These are phyloP conservation scores for Cunninghamia lanceolata DNA, from an alignment of 75 land plant species.

Conservation along the genomic window DNA sequence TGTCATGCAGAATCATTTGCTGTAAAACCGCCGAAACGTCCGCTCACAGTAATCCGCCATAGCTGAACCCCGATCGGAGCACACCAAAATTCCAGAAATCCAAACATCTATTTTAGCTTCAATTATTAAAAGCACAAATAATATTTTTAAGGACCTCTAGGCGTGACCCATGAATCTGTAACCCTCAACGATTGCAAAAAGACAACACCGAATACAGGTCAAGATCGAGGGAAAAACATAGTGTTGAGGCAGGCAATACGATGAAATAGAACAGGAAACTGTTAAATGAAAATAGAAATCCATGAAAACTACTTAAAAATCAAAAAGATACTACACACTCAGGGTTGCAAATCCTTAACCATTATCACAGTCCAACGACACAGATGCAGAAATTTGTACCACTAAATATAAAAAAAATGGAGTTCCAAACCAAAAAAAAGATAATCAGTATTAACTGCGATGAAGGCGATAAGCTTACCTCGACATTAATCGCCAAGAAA, in stretches of 20 bases:
- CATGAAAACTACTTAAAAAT: not conserved
- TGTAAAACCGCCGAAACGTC: not conserved
- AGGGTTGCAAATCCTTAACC: not conserved
- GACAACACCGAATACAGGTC: not conserved
- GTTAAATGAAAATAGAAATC: not conserved
- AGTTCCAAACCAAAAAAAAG: not conserved
- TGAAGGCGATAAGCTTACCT: not conserved
- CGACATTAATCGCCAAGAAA: not conserved
- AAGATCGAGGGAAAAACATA: not conserved
- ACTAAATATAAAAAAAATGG: not conserved
- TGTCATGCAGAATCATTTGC: not conserved
- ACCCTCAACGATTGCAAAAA: not conserved
- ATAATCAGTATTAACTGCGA: too few relatives aligned
- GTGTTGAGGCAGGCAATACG: too few relatives aligned
- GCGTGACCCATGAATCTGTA: not conserved
- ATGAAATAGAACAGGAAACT: too few relatives aligned
- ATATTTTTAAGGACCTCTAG: not conserved
- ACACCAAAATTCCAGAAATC: not conserved
- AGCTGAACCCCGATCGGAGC: not conserved
- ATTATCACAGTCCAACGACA: not conserved
- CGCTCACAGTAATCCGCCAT: not conserved
- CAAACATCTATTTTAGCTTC: not conserved
- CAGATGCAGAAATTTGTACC: not conserved
- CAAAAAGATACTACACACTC: not conserved
- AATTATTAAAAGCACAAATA: not conserved